Evolutionary conservation across 2,329 filamentous ascomycete species (phyloP).

Genomic region (Nemania diffusa): DNA sequence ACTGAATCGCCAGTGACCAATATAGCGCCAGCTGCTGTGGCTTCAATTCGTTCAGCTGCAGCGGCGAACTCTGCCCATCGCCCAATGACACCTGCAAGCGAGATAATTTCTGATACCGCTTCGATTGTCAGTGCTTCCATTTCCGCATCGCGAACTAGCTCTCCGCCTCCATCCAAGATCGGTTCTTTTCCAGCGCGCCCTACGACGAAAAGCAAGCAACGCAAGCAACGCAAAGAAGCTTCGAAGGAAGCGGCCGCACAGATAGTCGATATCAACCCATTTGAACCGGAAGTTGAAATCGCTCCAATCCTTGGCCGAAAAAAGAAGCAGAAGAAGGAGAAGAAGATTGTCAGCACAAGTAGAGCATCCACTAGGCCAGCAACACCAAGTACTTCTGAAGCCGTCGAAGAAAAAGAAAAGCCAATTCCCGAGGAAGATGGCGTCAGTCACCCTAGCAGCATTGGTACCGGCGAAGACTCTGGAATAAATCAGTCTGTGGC

Average conservation of each 20-base stretch:
- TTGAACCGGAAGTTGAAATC: conserved; percentile 65
- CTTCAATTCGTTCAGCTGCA: conserved; percentile 47
- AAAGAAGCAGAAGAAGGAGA: conserved; percentile 87
- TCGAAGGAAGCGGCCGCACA: conserved; percentile 70
- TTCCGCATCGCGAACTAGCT: conserved; percentile 74
- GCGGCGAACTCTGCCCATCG: conserved; percentile 55
- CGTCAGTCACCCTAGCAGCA: conserved; percentile 39
- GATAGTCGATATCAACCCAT: conserved; percentile 61
- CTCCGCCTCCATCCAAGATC: conserved; percentile 73
- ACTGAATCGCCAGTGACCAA: conserved; percentile 61
- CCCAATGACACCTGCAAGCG: conserved; percentile 79
- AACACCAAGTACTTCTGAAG: conserved; percentile 47
- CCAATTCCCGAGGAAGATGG: conserved; percentile 41
- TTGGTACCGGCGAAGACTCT: conserved; percentile 39
- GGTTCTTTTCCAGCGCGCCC: conserved; percentile 74
- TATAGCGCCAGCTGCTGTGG: conserved; percentile 46
- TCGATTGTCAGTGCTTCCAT: conserved; percentile 78
- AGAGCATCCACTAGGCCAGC: conserved; percentile 45
- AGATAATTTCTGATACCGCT: conserved; percentile 79
- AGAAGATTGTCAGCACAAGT: conserved; percentile 51
- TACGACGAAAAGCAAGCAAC: conserved; percentile 81
- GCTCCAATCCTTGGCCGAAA: conserved; percentile 82
- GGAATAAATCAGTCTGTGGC: conserved; percentile 30
- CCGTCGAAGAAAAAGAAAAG: conserved; percentile 50
- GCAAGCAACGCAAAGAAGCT: conserved; percentile 77